phyloP scores from a whole-genome alignment of 257 asterid genomes.

The Ophiorrhiza pumila region DNA sequence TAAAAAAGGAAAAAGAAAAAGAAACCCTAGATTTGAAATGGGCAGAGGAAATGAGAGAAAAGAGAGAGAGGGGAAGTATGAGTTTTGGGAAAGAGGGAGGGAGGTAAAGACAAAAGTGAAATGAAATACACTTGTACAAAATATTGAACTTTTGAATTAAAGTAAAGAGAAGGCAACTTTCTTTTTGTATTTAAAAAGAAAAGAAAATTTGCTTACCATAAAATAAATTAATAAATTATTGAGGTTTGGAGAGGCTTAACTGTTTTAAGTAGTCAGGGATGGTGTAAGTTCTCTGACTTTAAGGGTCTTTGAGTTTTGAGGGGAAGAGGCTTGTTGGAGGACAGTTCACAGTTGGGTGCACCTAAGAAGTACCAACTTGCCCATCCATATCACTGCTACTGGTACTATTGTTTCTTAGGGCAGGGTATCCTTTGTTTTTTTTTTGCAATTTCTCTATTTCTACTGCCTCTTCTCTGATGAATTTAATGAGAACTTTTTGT shows the following conservation, averaged over 20 bases:
- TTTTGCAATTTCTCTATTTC: background rate
- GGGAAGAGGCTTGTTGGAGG: slow-evolving; percentile 24
- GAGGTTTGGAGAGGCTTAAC: slow-evolving; percentile 12
- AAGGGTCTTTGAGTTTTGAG: background rate
- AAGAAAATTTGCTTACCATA: background rate
- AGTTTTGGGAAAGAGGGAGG: slow-evolving; percentile 40
- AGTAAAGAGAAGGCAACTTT: slow-evolving; percentile 33
- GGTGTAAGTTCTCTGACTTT: slow-evolving; percentile 20
- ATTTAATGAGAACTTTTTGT: slow-evolving; percentile 27
- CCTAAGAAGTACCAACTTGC: slow-evolving; percentile 30
- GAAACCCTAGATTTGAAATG: slow-evolving; percentile 83
- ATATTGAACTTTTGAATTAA: slow-evolving; percentile 52
- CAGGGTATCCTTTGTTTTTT: background rate
- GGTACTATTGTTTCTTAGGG: slow-evolving; percentile 7
- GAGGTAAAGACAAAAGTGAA: slow-evolving; percentile 72
- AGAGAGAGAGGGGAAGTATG: slow-evolving; percentile 17
- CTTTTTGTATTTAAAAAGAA: slow-evolving; percentile 18
- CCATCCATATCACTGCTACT: background rate
- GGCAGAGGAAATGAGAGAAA: slow-evolving; percentile 16
- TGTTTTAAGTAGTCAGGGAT: slow-evolving; percentile 4
- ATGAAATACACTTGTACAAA: slow-evolving; percentile 41
- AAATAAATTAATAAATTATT: slow-evolving; percentile 11
- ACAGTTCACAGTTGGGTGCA: slow-evolving; percentile 45
- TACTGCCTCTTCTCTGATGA: slow-evolving; percentile 11
- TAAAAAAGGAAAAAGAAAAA: slow-evolving; percentile 15